A percentile compares a stretch with the other conserved stretches of the same genome.
These are phyloP conservation scores for Tardiomyces digboiensis DNA, from an alignment of 1,139 yeast genomes.

Conservation along the genomic window DNA sequence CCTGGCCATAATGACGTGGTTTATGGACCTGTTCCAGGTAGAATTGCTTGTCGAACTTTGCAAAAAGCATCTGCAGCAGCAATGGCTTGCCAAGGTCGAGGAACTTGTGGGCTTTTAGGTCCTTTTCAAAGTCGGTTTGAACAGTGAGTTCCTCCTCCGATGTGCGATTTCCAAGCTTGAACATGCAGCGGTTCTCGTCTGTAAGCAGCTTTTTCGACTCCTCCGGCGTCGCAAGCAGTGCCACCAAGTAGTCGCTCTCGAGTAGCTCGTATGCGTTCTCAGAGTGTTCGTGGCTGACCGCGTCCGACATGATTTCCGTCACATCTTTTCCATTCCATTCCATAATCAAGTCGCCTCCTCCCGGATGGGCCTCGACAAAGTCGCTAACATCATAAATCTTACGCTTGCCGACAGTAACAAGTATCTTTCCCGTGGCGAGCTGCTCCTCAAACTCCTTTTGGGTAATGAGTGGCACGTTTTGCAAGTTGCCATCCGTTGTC, in stretches of 20 bases:
- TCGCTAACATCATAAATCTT: constrained; percentile 76
- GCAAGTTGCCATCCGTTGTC: neutral
- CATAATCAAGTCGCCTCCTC: constrained; percentile 64
- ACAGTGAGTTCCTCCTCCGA: constrained; percentile 61
- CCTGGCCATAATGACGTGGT: constrained; percentile 88
- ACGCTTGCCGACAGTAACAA: constrained; percentile 60
- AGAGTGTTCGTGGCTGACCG: constrained; percentile 62
- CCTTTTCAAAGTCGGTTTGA: constrained; percentile 68
- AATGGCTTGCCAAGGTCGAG: constrained; percentile 79
- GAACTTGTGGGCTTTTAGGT: constrained; percentile 70
- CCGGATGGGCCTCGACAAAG: constrained; percentile 81
- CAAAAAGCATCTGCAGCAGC: constrained; percentile 64
- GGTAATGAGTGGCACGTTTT: neutral
- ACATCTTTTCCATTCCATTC: constrained; percentile 83
- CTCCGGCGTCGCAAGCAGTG: constrained; percentile 51
- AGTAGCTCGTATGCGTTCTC: constrained; percentile 84
- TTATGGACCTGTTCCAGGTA: constrained; percentile 94
- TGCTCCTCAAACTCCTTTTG: neutral
- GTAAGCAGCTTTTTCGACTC: constrained; percentile 46
- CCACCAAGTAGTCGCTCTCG: constrained; percentile 61
- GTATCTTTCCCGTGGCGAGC: neutral
- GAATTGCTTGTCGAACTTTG: constrained; percentile 74
- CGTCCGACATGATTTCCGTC: constrained; percentile 69
- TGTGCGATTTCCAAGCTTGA: constrained; percentile 14
- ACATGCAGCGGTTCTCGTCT: constrained; percentile 18